Base-by-base conservation (phyloP, 1,139 yeast species). In the Sugiyamaella castrensis region DNA sequence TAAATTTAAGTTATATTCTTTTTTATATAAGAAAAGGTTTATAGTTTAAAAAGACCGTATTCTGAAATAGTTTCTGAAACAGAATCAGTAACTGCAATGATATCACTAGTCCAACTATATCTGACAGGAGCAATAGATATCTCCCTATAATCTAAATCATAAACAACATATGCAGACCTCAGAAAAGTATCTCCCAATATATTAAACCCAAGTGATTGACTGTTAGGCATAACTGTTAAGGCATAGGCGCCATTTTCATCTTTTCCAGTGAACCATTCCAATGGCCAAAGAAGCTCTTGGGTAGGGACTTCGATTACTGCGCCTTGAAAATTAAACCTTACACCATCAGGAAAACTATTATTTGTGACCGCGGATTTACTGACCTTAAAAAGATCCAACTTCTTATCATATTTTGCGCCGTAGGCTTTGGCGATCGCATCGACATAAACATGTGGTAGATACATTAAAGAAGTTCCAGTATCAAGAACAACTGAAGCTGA, bases 141-240 rank as follows among this genome's bases (percentile, higher is more conserved):
- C 61, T 80, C 78, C 43, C 68, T 65, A 57, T 76, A 77, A 31
- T 84, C 91, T 52, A 85, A 70, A 65, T 88, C 89, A 59, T 78
- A 87, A 38, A 87, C 95, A 48, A 82, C 79, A 63, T 88, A 88
- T 8, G 87, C 89, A 46, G 79, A 73, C 53, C 87, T 75, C 59
- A 89, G 69, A 68, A 87, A 81, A 30, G 82, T 77, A 65, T 87
- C 95, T 40, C 96, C 96, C 11, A 87, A 64, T 12, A 80, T 70
- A 41, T 55, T 55, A 52, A 65, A 59, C 40, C 59, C 56, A 48
- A 57, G 44, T 15, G 63, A 31, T 51, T 58, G 57, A 12, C 43
- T 41, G 41, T 58, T 61, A 13, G 66, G 61, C 56, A 59, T 50
- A 27, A 59, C 50, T 1, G 62, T 58, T 34, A 59, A 46, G 8